Base-by-base conservation (phyloP, 306 rosid species). In the Cicer arietinum region DNA sequence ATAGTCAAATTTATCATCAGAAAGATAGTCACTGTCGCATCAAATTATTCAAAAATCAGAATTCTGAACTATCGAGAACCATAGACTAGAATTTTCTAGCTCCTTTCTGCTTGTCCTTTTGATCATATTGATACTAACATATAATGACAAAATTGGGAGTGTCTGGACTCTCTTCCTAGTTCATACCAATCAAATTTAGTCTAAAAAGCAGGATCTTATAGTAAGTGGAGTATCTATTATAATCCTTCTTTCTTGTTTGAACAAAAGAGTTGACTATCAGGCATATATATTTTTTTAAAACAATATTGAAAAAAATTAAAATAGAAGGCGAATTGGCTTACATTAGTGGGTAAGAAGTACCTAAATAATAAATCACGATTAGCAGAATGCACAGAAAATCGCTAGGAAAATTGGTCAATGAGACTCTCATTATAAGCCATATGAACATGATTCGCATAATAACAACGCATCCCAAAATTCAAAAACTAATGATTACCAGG, bases 401-500 rank as follows among this genome's bases (percentile, higher is more conserved):
- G 50, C 53, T 4, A 7, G 4, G 53, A 41, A 67, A 53, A 77
- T 41, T 53, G 57, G 51, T 54, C 44, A 10, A 59, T 67, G 59
- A 58, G 71, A 51, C 20, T 79, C 41, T 8, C 17, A 66, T 39
- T 52, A 39, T 61, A 61, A 17, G 44, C 42, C 57, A 69, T 39
- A 63, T 68, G 18, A 51, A 67, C 22, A 74, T n/a, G 63, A 66
- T 54, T 14, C 52, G 13, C 8, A 53, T 69, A 56, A 51, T 48
- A 46, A 42, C 10, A 39, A 44, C 9, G 62, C 61, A 54, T 56
- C 69, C 69, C 12, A 47, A 74, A 45, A 50, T 7, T 68, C 13
- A 7, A 2, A 69, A 63, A 51, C 68, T 59, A 60, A 73, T 30
- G 43, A 22, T 77, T 85, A 88, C 95, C 98, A 73, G 98, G 80